phyloP scores from a whole-genome alignment of 768 basidiomycete genomes.

The Boletus sp. region DNA sequence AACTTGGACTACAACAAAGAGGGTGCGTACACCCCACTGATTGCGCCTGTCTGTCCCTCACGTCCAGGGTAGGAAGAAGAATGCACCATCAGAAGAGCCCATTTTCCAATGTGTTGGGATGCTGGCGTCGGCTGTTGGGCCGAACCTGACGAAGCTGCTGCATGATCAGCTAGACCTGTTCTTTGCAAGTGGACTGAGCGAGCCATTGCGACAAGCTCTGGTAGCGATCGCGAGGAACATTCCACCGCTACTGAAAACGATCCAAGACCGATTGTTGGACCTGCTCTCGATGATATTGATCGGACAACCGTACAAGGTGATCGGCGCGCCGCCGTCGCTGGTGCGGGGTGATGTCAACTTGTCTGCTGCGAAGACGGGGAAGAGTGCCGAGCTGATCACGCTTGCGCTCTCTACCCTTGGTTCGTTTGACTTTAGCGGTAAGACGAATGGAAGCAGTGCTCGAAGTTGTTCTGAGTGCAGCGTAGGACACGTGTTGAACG shows the following conservation, averaged over 20 bases:
- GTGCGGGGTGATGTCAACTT: constrained; percentile 57
- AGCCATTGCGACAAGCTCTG: constrained; percentile 81
- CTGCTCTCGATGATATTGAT: constrained; percentile 75
- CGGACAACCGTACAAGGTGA: constrained; percentile 81
- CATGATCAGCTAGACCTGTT: constrained; percentile 97
- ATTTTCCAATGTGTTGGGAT: constrained; percentile 98
- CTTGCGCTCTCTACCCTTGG: constrained; percentile 86
- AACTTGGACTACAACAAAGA: constrained; percentile 79
- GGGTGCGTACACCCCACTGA: constrained; percentile 51
- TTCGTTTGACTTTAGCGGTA: constrained; percentile 92
- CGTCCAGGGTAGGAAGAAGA: constrained; percentile 59
- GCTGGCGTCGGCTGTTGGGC: constrained; percentile 92
- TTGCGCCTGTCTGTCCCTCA: constrained; percentile 1
- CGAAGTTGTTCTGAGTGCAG: constrained; percentile 9
- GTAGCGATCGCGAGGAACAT: constrained; percentile 83
- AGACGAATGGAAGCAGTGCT: constrained; percentile 8
- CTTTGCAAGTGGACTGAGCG: constrained; percentile 91
- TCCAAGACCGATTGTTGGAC: constrained; percentile 94
- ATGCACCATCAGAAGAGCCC: constrained; percentile 88
- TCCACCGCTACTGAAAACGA: constrained; percentile 83
- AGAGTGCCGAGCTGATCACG: constrained; percentile 65
- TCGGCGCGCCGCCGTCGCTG: constrained; percentile 75
- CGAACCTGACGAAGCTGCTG: constrained; percentile 90
- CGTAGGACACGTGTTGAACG: constrained; percentile 87
- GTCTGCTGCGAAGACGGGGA: constrained; percentile 51